A percentile compares a stretch with the other conserved stretches of the same genome.
phyloP scores from a whole-genome alignment of 164 flowering plant species.

The Umbellularia californica region DNA sequence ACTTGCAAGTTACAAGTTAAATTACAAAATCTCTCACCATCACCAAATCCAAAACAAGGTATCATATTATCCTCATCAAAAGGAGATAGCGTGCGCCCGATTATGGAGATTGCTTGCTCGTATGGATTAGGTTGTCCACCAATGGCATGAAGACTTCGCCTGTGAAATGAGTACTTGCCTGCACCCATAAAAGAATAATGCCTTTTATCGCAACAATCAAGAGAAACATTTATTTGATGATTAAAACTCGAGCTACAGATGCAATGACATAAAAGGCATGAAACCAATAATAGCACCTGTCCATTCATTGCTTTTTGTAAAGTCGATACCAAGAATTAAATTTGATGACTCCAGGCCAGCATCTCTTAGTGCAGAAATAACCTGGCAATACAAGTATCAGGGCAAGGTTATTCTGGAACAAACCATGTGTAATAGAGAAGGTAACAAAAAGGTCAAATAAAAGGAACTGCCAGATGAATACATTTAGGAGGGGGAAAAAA shows the following conservation, averaged over 20 bases:
- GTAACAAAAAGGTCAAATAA: neutral
- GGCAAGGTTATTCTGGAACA: neutral
- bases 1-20: neutral
- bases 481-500: neutral
- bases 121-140: conserved; percentile 71
- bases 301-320: conserved; percentile 97
- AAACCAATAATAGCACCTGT: conserved; percentile 38
- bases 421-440: neutral
- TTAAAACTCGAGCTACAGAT: neutral
- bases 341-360: conserved; percentile 94
- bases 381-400: conserved; percentile 32
- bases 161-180: conserved; percentile 37
- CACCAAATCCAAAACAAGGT: conserved; percentile 98
- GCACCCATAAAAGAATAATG: conserved; percentile 13
- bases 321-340: conserved; percentile 82
- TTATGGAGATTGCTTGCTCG: conserved; percentile 89
- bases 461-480: neutral
- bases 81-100: conserved; percentile 76
- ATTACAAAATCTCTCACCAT: conserved; percentile 48
- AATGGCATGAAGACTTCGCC: conserved; percentile 76
- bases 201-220: neutral
- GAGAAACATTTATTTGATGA: neutral
- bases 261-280: neutral
- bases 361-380: conserved; percentile 62
- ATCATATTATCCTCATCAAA: conserved; percentile 91